phyloP scores from a whole-genome alignment of 768 basidiomycete species.

The Russula emetica region DNA sequence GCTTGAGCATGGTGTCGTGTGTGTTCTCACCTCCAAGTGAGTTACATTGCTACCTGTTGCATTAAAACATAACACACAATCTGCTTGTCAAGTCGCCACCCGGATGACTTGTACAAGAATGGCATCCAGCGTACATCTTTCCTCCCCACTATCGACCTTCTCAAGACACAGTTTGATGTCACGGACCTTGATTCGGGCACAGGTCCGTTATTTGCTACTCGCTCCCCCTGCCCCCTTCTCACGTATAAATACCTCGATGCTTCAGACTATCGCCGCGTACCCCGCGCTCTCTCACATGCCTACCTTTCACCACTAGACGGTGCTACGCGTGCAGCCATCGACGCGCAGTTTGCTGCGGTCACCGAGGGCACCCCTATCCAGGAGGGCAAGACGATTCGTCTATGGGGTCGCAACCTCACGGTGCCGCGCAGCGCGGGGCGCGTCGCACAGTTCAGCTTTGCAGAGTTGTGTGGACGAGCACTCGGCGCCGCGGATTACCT shows the following conservation, averaged over 20 bases:
- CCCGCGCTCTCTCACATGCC: constrained; percentile 87
- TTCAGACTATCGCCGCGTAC: constrained; percentile 90
- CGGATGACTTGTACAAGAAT: constrained; percentile 96
- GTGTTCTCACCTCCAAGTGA: constrained; percentile 96
- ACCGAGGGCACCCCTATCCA: constrained; percentile 56
- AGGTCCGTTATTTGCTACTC: constrained; percentile 43
- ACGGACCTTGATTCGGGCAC: constrained; percentile 95
- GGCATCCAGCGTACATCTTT: constrained; percentile 96
- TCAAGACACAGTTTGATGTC: constrained; percentile 82
- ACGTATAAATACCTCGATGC: background rate
- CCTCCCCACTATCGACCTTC: constrained; percentile 87
- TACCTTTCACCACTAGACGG: constrained; percentile 80
- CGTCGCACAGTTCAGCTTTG: constrained; percentile 83
- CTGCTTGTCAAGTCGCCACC: constrained; percentile 69
- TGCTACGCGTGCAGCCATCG: constrained; percentile 63
- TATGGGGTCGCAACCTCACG: constrained; percentile 85
- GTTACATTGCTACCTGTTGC: constrained; percentile 31
- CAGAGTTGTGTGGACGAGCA: constrained; percentile 82
- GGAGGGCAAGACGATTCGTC: constrained; percentile 57
- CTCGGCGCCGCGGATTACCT: constrained; percentile 94
- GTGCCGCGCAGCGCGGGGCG: constrained; percentile 76
- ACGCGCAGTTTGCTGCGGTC: constrained; percentile 78
- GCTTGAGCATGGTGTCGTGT: constrained; percentile 83
- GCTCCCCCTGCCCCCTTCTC: background rate
- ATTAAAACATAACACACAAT: background rate